Conservation (phyloP, 768 basidiomycete genomes). For the Tephrocybe sp. region DNA sequence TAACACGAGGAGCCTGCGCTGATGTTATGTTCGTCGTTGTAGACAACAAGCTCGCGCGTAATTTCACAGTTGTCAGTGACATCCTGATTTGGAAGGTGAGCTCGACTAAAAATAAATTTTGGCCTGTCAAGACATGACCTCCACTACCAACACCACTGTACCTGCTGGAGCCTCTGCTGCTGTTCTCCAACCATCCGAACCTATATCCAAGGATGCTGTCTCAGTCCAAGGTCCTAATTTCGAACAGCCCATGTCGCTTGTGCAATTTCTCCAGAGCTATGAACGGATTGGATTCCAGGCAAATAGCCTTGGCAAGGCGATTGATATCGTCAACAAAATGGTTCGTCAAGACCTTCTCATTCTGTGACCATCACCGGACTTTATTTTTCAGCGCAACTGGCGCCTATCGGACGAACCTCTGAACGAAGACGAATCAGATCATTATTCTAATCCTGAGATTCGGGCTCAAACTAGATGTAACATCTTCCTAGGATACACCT, state of each 20-base stretch:
- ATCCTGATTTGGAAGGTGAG: conserved; percentile 13
- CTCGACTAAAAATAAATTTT: conserved; percentile 7
- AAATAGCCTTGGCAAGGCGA: conserved; percentile 85
- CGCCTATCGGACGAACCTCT: conserved; percentile 84
- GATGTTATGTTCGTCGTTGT: conserved; percentile 14
- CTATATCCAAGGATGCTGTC: conserved; percentile 60
- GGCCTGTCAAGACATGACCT: conserved; percentile 11
- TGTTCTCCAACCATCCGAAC: conserved; percentile 74
- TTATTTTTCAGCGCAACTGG: conserved; percentile 67
- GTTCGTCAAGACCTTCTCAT: conserved; percentile 36
- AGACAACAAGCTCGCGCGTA: conserved; percentile 3
- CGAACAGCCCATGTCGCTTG: conserved; percentile 61
- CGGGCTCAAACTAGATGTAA: conserved; percentile 75
- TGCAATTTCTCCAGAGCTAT: conserved; percentile 73
- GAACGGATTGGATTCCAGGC: conserved; percentile 96
- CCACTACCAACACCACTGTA: conserved; percentile 23
- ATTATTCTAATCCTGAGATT: conserved; percentile 53
- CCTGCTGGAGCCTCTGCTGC: conserved; percentile 68
- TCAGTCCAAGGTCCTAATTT: conserved; percentile 88
- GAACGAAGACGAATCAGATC: conserved; percentile 65
- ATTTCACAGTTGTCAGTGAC: conserved; percentile 6
- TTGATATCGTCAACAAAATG: conserved; percentile 92
- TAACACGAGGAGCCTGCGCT: conserved; percentile 9
- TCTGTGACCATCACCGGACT: neutral
- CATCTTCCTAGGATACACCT: conserved; percentile 96